Evolutionary conservation across 2,329 filamentous ascomycete species (phyloP).

Genomic region (Penicillium sp.): DNA sequence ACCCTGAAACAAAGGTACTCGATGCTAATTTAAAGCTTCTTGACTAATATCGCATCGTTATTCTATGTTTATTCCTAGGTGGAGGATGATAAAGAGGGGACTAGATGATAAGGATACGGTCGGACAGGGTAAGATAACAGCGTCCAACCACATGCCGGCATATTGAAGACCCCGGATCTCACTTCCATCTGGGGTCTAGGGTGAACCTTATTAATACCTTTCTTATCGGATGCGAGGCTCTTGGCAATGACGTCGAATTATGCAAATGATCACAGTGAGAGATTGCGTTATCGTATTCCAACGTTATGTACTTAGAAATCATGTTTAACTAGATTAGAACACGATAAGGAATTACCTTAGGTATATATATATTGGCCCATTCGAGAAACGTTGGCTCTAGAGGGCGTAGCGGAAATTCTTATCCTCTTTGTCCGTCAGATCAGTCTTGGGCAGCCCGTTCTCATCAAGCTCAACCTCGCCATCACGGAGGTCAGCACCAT

Average conservation of each 20-base stretch:
- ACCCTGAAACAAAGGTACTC: background rate
- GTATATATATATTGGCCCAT: background rate
- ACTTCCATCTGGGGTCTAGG: slow-evolving; percentile 19
- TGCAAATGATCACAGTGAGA: background rate
- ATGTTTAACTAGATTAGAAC: background rate
- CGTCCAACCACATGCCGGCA: slow-evolving; percentile 10
- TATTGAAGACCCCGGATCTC: slow-evolving; percentile 13
- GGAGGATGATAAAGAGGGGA: background rate
- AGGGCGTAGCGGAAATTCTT: slow-evolving; percentile 12
- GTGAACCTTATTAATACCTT: background rate
- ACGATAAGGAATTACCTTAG: background rate
- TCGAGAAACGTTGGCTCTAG: background rate
- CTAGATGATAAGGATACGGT: background rate
- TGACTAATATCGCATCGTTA: background rate
- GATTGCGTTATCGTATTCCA: background rate
- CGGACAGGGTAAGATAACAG: slow-evolving; percentile 10
- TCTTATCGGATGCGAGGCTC: background rate
- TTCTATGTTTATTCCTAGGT: background rate
- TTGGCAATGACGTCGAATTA: background rate
- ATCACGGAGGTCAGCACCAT: background rate
- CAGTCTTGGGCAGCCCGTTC: slow-evolving; percentile 12
- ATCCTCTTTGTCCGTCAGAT: slow-evolving; percentile 16
- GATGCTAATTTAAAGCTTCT: background rate
- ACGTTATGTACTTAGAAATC: background rate
- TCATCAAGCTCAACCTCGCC: slow-evolving; percentile 10